Base-by-base conservation (phyloP, 345 rosid species). In the Hevea brasiliensis region DNA sequence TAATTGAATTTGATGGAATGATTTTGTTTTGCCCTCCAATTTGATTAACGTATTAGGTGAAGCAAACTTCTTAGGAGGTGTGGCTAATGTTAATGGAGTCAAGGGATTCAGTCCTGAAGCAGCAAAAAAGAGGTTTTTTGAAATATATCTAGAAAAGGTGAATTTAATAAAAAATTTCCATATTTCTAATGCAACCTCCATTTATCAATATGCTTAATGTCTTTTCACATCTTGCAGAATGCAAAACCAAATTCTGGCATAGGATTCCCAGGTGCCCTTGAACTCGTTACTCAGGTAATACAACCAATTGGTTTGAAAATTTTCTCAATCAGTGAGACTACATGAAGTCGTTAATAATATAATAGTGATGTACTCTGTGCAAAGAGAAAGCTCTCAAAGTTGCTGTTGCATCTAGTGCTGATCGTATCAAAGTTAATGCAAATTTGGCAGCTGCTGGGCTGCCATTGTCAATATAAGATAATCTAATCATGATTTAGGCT, bases 401-500 rank as follows among this genome's bases (percentile, higher is more conserved):
- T 48, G 97, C 98, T 65, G 98, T 92, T 81, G 98, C 98, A 10
- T 95, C 97, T 58, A 95, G 98, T 56, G 99, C 99, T 67, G 99
- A 92, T 75, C 94, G 97, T 50, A 78, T 95, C 78, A 95, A 95
- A 86, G 99, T 95, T 40, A 89, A 95, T 80, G 98, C 97, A 61
- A 95, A 95, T 82, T 85, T 95, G 72, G 91, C 85, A 68, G 97
- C 99, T 76, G 98, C 99, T 73, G 92, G 92, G 45, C 77, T 90
- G 72, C 84, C 89, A 37, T 48, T 87, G 75, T 78, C 90, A 59
- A 81, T 92, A 97, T 92, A 84, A 87, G 91, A 56, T 62, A 40
- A 71, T 45, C 27, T 41, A n/a, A 37, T 21, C 27, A 14, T 56
- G 44, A n/a, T 29, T 51, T 26, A 20, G 2, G 42, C 27, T 32